A percentile compares a stretch with the other conserved stretches of the same genome.
Conservation (phyloP, 441 rosid genomes). For the Theobroma grandiflorum region DNA sequence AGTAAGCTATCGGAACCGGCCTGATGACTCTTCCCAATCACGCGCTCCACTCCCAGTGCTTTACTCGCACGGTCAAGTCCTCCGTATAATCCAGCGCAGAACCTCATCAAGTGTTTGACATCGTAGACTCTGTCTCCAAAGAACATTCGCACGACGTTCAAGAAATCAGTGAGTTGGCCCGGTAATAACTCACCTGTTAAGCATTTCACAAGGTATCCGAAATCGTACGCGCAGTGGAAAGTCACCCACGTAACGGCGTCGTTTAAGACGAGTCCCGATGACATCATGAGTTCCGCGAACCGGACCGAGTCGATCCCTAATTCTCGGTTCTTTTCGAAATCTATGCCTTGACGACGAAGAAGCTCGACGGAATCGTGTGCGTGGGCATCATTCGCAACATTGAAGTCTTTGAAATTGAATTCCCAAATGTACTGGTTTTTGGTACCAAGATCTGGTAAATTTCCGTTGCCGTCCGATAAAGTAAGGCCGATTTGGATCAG, state of each 20-base stretch:
- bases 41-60: slow-evolving; percentile 51
- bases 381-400: slow-evolving; percentile 49
- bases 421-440: slow-evolving; percentile 58
- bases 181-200: slow-evolving; percentile 54
- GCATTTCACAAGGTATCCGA: slow-evolving; percentile 68
- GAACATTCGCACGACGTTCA: slow-evolving; percentile 46
- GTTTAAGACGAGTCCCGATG: slow-evolving; percentile 68
- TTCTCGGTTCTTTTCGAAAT: slow-evolving; percentile 54
- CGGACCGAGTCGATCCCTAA: slow-evolving; percentile 51
- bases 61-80: slow-evolving; percentile 63
- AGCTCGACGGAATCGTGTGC: slow-evolving; percentile 65
- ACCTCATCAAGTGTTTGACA: slow-evolving; percentile 66
- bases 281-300: slow-evolving; percentile 67
- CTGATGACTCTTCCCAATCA: slow-evolving; percentile 67
- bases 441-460: slow-evolving; percentile 63
- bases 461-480: slow-evolving; percentile 54
- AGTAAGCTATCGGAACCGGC: slow-evolving; percentile 76
- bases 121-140: slow-evolving; percentile 62
- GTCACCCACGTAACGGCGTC: slow-evolving; percentile 66
- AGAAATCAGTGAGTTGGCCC: slow-evolving; percentile 42
- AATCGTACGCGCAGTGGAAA: slow-evolving; percentile 77
- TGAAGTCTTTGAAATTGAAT: slow-evolving; percentile 68
- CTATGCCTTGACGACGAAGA: slow-evolving; percentile 61
- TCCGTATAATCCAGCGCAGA: slow-evolving; percentile 53
- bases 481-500: slow-evolving; percentile 71